phyloP scores from a whole-genome alignment of 1,139 yeast genomes.

The Pichia sp. region DNA sequence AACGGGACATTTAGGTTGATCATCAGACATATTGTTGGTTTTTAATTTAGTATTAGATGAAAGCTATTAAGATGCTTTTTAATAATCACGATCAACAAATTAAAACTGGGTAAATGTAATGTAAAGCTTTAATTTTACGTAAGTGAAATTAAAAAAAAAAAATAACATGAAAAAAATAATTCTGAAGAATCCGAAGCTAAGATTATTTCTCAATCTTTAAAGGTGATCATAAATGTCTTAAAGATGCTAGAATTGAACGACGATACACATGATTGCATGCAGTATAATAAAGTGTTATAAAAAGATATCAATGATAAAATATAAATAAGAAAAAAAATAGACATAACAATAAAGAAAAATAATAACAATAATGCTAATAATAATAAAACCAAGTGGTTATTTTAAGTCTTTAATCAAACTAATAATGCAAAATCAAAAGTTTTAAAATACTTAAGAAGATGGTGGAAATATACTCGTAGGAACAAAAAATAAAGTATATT shows the following conservation, averaged over 20 bases:
- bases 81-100: neutral
- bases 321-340: neutral
- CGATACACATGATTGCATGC: neutral
- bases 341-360: neutral
- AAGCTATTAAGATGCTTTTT: no score
- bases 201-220: no score
- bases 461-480: neutral
- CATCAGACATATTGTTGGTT: conserved; percentile 11
- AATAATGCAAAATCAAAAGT: neutral
- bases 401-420: no score
- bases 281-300: no score
- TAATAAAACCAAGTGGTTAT: no score
- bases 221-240: no score
- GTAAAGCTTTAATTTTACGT: neutral
- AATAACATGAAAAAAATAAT: no score
- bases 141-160: neutral
- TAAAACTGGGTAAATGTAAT: neutral
- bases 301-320: neutral
- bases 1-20: conserved; percentile 53
- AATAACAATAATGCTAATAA: neutral
- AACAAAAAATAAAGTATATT: neutral
- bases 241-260: no score
- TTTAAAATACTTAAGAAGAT: neutral
- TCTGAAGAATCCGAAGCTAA: no score
- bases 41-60: no score